These are phyloP conservation scores for Nicotiana noctiflora DNA, from an alignment of 257 asterid genomes.

Conservation along the genomic window DNA sequence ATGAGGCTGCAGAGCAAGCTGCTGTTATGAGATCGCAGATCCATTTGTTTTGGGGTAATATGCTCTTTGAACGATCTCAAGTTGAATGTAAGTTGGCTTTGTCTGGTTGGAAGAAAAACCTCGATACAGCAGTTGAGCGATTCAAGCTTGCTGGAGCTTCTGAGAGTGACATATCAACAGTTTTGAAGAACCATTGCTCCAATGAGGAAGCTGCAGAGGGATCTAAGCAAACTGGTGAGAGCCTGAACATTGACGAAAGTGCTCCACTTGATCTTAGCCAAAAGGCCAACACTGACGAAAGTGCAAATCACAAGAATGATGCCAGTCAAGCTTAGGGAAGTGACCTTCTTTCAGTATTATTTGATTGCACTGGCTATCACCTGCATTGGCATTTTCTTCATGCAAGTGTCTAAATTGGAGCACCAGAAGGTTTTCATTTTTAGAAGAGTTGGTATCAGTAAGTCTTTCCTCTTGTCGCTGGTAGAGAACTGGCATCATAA, in stretches of 20 bases:
- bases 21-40: slow-evolving; percentile 91
- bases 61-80: slow-evolving; percentile 92
- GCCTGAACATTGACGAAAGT: slow-evolving; percentile 14
- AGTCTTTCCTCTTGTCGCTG: background rate
- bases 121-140: slow-evolving; percentile 68
- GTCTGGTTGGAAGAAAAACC: slow-evolving; percentile 75
- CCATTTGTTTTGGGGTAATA: slow-evolving; percentile 91
- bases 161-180: slow-evolving; percentile 71
- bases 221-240: slow-evolving; percentile 31
- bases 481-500: slow-evolving; percentile 11
- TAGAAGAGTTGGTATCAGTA: background rate
- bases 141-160: slow-evolving; percentile 96
- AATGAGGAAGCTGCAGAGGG: slow-evolving; percentile 45
- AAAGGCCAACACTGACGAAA: slow-evolving; percentile 15
- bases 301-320: slow-evolving; percentile 11
- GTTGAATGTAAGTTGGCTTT: slow-evolving; percentile 67
- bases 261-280: background rate
- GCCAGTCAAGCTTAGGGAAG: slow-evolving; percentile 8
- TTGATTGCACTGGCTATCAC: background rate
- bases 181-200: slow-evolving; percentile 72
- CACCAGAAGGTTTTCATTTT: background rate
- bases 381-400: background rate
- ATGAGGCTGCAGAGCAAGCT: slow-evolving; percentile 80
- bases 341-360: background rate
- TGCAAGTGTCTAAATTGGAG: slow-evolving; percentile 2